Percentiles rank a stretch among this genome's conserved stretches.
Evolutionary conservation across 2,329 filamentous ascomycete genomes (phyloP).

Genomic region (Neofusicoccum umdonicola): DNA sequence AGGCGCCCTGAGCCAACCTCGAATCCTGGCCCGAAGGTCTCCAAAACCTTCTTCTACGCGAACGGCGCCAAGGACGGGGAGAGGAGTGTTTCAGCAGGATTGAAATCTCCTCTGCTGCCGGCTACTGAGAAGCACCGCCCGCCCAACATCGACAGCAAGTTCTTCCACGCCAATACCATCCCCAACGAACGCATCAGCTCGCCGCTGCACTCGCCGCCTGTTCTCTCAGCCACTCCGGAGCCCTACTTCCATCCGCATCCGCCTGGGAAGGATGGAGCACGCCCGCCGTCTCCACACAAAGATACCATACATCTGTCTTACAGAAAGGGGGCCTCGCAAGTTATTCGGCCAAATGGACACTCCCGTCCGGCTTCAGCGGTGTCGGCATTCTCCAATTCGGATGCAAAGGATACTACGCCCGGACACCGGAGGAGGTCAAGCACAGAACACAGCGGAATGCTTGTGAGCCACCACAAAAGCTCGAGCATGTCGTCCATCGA

Average conservation of each 20-base stretch:
- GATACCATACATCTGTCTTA: constrained; percentile 50
- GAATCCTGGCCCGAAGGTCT: constrained; percentile 39
- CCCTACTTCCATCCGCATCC: constrained; percentile 21
- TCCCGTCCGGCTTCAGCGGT: constrained; percentile 30
- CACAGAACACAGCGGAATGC: constrained; percentile 28
- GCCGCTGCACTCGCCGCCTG: constrained; percentile 33
- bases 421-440: constrained; percentile 31
- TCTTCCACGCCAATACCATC: constrained; percentile 67
- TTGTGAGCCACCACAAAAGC: constrained; percentile 37
- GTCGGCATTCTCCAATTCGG: constrained; percentile 20
- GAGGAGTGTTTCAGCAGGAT: constrained; percentile 19
- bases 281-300: constrained; percentile 46
- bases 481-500: constrained; percentile 48
- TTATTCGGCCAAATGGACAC: constrained; percentile 40
- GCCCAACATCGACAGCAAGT: constrained; percentile 50
- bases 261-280: constrained; percentile 24
- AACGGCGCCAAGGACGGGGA: constrained; percentile 46
- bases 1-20: constrained; percentile 33
- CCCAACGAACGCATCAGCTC: constrained; percentile 39
- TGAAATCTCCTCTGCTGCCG: constrained; percentile 37
- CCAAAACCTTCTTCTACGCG: constrained; percentile 51
- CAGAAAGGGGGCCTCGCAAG: constrained; percentile 49
- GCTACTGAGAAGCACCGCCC: constrained; percentile 26
- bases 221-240: constrained; percentile 29
- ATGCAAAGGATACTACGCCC: constrained; percentile 3